These are phyloP conservation scores for Luzula sylvatica DNA, from an alignment of 176 grass and related monocot species.

Conservation along the genomic window DNA sequence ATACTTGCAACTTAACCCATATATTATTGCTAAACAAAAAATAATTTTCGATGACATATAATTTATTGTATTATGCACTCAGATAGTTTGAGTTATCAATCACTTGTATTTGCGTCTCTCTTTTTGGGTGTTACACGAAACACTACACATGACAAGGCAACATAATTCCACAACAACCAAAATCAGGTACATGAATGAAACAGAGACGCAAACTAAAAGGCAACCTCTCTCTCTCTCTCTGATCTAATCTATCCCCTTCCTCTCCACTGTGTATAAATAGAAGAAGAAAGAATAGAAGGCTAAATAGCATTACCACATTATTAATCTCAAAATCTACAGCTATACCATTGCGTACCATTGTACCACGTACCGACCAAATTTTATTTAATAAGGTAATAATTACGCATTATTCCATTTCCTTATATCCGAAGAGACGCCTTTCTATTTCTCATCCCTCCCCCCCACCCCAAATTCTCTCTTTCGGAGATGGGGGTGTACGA, in stretches of 20 bases:
- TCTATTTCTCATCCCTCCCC: background rate
- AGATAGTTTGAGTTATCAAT: too few relatives aligned
- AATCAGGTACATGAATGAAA: constrained; percentile 11
- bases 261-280: constrained; percentile 12
- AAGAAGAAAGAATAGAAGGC: background rate
- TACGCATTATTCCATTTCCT: background rate
- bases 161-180: background rate
- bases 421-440: constrained; percentile 10
- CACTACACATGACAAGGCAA: constrained; percentile 10
- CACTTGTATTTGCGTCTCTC: too few relatives aligned
- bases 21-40: too few relatives aligned
- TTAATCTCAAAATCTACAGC: too few relatives aligned
- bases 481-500: constrained; percentile 22
- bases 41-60: too few relatives aligned
- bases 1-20: too few relatives aligned
- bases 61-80: too few relatives aligned
- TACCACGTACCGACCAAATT: too few relatives aligned
- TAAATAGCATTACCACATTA: background rate
- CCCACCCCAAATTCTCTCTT: background rate
- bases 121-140: constrained; percentile 15
- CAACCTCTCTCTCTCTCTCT: background rate
- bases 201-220: constrained; percentile 13
- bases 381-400: constrained; percentile 1
- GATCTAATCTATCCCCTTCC: too few relatives aligned
- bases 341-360: too few relatives aligned